These are phyloP conservation scores for Schizosaccharomyces pombe DNA, from an alignment of 805 yeast species.

Conservation along the genomic window DNA sequence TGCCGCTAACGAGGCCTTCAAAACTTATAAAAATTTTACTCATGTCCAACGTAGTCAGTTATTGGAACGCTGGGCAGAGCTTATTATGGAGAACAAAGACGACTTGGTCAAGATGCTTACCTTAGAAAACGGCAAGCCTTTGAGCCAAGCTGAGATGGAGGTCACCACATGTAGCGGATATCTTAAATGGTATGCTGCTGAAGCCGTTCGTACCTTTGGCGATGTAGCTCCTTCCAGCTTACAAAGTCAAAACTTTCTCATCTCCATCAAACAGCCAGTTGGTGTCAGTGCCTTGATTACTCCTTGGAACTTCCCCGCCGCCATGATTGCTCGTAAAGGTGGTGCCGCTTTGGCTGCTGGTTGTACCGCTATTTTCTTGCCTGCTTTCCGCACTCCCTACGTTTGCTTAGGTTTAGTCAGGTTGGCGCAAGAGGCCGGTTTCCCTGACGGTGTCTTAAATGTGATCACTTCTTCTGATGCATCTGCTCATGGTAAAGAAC, in stretches of 20 bases:
- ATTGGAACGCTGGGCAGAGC: slow-evolving; percentile 27
- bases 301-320: slow-evolving; percentile 47
- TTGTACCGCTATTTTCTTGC: slow-evolving; percentile 52
- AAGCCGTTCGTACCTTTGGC: slow-evolving; percentile 46
- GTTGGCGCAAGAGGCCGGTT: slow-evolving; percentile 34
- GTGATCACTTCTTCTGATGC: slow-evolving; percentile 26
- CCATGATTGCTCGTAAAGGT: slow-evolving; percentile 43
- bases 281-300: slow-evolving; percentile 42
- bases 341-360: slow-evolving; percentile 64
- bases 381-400: slow-evolving; percentile 54
- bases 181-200: slow-evolving; percentile 74
- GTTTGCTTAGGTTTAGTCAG: slow-evolving; percentile 38
- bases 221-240: slow-evolving; percentile 23
- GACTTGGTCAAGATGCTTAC: slow-evolving; percentile 43
- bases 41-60: slow-evolving; percentile 35
- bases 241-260: slow-evolving; percentile 22
- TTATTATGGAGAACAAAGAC: slow-evolving; percentile 32
- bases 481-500: slow-evolving; percentile 28
- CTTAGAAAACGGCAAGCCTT: slow-evolving; percentile 51
- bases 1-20: slow-evolving; percentile 31
- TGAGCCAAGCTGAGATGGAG: slow-evolving; percentile 47
- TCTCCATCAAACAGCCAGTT: slow-evolving; percentile 34
- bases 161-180: slow-evolving; percentile 41
- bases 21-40: slow-evolving; percentile 26
- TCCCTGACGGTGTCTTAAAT: slow-evolving; percentile 35